These are phyloP conservation scores for Purpureocillium lavendulum DNA, from an alignment of 2,329 filamentous ascomycete species.

Conservation along the genomic window DNA sequence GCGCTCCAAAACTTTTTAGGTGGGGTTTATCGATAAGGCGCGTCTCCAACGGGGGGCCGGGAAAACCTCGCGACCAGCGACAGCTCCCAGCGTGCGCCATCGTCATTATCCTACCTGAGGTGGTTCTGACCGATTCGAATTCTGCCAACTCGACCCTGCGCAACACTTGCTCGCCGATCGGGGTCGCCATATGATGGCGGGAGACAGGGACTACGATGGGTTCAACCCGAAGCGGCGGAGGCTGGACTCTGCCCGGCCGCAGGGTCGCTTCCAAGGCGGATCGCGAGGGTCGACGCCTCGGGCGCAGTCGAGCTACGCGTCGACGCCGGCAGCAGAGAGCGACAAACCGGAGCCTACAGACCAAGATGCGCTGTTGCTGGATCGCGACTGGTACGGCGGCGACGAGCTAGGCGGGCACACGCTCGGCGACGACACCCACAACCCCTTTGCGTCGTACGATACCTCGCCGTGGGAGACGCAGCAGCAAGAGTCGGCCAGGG, in stretches of 20 bases:
- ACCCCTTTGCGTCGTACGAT: conserved; percentile 75
- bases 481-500: conserved; percentile 67
- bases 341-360: conserved; percentile 54
- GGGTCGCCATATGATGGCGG: conserved; percentile 16
- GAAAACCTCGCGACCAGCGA: conserved; percentile 13
- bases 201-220: conserved; percentile 27
- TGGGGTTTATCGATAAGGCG: conserved; percentile 32
- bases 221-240: conserved; percentile 30
- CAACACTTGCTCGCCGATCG: too few relatives aligned
- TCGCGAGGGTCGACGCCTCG: conserved; percentile 24
- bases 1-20: conserved; percentile 21
- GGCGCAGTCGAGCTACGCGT: conserved; percentile 28
- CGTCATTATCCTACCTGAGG: too few relatives aligned
- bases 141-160: too few relatives aligned
- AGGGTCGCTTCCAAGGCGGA: conserved; percentile 20
- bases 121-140: too few relatives aligned
- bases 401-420: conserved; percentile 76
- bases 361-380: conserved; percentile 66
- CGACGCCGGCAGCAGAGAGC: conserved; percentile 26
- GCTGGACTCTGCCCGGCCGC: conserved; percentile 22
- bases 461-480: conserved; percentile 66
- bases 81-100: background rate
- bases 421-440: conserved; percentile 87
- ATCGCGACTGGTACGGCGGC: conserved; percentile 88
- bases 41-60: conserved; percentile 4